phyloP scores from a whole-genome alignment of 164 flowering plant genomes.

The Brasenia schreberi region DNA sequence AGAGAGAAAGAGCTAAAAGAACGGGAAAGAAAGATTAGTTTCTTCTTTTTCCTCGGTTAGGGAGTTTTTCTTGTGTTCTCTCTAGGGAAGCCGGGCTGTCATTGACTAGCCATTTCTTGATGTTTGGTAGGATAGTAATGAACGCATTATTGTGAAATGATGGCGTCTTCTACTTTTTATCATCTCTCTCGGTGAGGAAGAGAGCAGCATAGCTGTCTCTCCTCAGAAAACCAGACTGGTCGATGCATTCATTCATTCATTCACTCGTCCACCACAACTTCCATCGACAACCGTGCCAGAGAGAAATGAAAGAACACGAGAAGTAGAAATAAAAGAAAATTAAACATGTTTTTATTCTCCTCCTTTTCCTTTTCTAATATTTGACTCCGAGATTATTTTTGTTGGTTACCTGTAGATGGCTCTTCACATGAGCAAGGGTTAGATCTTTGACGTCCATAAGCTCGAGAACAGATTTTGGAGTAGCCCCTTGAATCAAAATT shows the following conservation, averaged over 20 bases:
- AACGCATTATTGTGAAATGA: slow-evolving; percentile 55
- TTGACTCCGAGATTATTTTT: background rate
- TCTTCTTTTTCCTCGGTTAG: background rate
- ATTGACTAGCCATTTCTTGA: slow-evolving; percentile 3
- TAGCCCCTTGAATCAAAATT: slow-evolving; percentile 35
- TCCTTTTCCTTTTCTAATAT: background rate
- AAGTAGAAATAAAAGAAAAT: background rate
- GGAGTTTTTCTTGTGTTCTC: background rate
- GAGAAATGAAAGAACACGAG: background rate
- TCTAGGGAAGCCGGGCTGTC: background rate
- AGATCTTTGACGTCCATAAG: slow-evolving; percentile 79
- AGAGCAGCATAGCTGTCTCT: slow-evolving; percentile 14
- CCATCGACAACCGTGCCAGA: slow-evolving; percentile 32
- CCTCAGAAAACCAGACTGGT: slow-evolving; percentile 14
- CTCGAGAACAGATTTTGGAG: slow-evolving; percentile 74
- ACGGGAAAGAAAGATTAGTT: background rate
- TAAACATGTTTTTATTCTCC: background rate
- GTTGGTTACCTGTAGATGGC: slow-evolving; percentile 54
- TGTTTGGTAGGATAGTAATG: slow-evolving; percentile 28
- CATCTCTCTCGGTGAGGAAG: slow-evolving; percentile 2
- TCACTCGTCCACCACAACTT: slow-evolving; percentile 8
- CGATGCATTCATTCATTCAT: slow-evolving; percentile 10
- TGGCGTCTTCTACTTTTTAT: slow-evolving; percentile 27
- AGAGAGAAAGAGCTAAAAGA: background rate
- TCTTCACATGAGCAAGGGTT: slow-evolving; percentile 69